phyloP scores from a whole-genome alignment of 2,329 filamentous ascomycete genomes.

The Arachnomyces sp. region DNA sequence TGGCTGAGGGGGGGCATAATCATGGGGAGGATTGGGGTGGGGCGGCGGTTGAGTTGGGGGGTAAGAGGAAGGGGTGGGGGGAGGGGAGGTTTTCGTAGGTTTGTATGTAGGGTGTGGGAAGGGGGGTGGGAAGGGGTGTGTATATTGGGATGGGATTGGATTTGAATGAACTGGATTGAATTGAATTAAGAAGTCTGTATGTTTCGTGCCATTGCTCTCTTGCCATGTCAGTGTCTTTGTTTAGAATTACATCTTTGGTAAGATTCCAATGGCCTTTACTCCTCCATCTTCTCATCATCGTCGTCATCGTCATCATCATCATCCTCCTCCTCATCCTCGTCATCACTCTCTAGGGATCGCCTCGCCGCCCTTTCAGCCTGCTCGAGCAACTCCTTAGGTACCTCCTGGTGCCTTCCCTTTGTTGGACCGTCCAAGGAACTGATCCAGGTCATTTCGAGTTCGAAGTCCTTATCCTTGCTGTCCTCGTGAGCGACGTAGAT shows the following conservation, averaged over 20 bases:
- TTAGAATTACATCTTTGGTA: constrained; percentile 9
- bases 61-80: constrained; percentile 78
- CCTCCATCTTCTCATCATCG: constrained; percentile 76
- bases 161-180: not conserved
- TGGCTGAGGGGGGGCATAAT: constrained; percentile 63
- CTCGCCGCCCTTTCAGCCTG: constrained; percentile 91
- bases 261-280: constrained; percentile 39
- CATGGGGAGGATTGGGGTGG: constrained; percentile 95
- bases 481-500: constrained; percentile 97
- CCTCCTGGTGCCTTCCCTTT: constrained; percentile 85
- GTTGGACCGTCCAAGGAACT: constrained; percentile 76
- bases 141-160: not conserved
- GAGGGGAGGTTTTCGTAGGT: constrained; percentile 52
- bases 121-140: not conserved
- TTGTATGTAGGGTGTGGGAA: not conserved
- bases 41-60: constrained; percentile 87
- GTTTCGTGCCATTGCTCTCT: too few relatives aligned
- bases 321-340: constrained; percentile 65
- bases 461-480: constrained; percentile 99
- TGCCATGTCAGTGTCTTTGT: not conserved
- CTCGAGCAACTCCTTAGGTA: constrained; percentile 80
- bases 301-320: constrained; percentile 55
- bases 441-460: constrained; percentile 99
- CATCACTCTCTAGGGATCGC: constrained; percentile 78
- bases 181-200: constrained; percentile 1